These are phyloP conservation scores for Chalciporus piperatoides DNA, from an alignment of 1,284 basidiomycete genomes.

Conservation along the genomic window DNA sequence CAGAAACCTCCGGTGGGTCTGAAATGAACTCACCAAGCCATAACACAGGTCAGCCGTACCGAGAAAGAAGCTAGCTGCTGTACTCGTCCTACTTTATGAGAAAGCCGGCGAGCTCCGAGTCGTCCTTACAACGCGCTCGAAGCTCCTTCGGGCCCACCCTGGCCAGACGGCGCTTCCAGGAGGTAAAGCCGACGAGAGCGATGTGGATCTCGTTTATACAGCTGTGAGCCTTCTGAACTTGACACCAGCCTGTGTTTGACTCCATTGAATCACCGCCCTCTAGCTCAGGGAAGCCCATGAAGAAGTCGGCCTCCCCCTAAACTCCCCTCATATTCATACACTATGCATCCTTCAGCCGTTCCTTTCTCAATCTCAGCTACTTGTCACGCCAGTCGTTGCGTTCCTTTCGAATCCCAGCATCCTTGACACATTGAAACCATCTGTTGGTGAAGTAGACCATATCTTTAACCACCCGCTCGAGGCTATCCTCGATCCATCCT, in stretches of 20 bases:
- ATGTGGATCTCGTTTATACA: conserved; percentile 60
- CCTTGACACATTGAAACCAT: conserved; percentile 50
- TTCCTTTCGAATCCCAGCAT: conserved; percentile 54
- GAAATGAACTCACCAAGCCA: conserved; percentile 1
- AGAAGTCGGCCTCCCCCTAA: conserved; percentile 69
- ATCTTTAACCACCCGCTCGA: conserved; percentile 80
- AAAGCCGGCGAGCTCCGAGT: conserved; percentile 63
- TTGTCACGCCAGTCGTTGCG: conserved; percentile 72
- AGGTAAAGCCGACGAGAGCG: conserved; percentile 71
- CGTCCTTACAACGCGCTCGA: conserved; percentile 80
- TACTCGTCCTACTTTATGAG: conserved; percentile 77
- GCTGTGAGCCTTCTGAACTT: conserved; percentile 53
- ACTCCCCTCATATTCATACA: conserved; percentile 54
- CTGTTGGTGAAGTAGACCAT: conserved; percentile 65
- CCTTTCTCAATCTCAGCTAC: conserved; percentile 57
- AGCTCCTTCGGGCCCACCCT: conserved; percentile 69
- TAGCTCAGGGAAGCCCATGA: conserved; percentile 80
- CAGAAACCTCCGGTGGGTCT: not conserved
- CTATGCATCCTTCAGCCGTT: conserved; percentile 71
- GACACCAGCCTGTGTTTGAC: not conserved
- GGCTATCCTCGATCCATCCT: conserved; percentile 59
- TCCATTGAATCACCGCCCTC: not conserved
- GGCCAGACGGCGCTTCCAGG: conserved; percentile 83
- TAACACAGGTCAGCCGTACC: conserved; percentile 46
- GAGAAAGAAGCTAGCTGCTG: conserved; percentile 58